Base-by-base conservation (phyloP, 2,329 filamentous ascomycete genomes). In the Herpotrichia juniperi region DNA sequence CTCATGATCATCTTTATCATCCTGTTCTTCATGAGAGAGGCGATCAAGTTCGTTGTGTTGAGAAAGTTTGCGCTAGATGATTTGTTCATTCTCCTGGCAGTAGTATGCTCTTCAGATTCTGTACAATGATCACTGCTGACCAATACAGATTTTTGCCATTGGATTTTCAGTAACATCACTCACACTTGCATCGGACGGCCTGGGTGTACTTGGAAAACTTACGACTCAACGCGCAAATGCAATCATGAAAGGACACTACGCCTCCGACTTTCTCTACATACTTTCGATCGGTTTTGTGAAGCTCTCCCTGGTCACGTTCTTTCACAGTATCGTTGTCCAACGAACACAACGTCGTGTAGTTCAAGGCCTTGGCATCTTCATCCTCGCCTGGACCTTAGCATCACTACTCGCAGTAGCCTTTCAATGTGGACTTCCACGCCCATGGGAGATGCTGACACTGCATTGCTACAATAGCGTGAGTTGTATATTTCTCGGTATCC, bases 251-350 rank as follows among this genome's bases (percentile, higher is more conserved):
- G 65, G 56, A 6, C 61, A 65, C 50, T 73, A 73, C 21, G 63
- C 62, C 14, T 70, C 65, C 19, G 62, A 72, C n/a, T 61, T 71
- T n/a, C 46, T 73, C 8, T 73, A 73, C 54, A 49, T 72, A 10
- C 51, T 53, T 4, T 56, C 66, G 0, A 42, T 72, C 12, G 64
- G 67, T 42, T 67, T 69, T 35, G 57, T 66, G 1, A 73, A 73
- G 37, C 53, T 73, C 0, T 68, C 68, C 0, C 57, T 73, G 3
- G 53, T 68, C 2, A 35, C 66, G 1, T 68, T 69, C 49, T 64
- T 71, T 47, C 63, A 64, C 30, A 34, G 54, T 9, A 58, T 67
- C 10, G 26, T 21, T 26, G 35, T 59, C 2, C 51, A 66, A 28
- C 58, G 54, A 7, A 46, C 34, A 6, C 57, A 67, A 30, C 65